These are phyloP conservation scores for Soucietia sequanensis DNA, from an alignment of 805 yeast genomes.

Conservation along the genomic window DNA sequence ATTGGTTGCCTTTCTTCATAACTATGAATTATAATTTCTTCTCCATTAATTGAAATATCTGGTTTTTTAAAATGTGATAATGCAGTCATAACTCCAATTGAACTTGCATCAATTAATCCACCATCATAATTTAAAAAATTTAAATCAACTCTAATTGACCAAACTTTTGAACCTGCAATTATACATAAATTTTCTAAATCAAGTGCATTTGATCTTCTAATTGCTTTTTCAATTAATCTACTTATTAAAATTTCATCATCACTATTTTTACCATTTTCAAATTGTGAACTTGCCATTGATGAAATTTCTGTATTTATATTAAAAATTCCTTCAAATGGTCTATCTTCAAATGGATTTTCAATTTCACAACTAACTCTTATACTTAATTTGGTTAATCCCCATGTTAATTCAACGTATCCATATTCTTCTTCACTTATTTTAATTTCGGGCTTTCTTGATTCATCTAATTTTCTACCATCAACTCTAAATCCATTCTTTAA, in stretches of 20 bases:
- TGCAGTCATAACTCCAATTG: conserved; percentile 87
- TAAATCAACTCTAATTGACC: conserved; percentile 89
- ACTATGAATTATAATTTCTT: conserved; percentile 64
- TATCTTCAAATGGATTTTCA: conserved; percentile 77
- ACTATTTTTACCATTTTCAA: conserved; percentile 70
- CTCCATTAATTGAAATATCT: conserved; percentile 59
- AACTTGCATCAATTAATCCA: conserved; percentile 84
- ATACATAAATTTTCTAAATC: conserved; percentile 91
- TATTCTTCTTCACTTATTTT: conserved; percentile 61
- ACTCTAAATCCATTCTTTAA: conserved; percentile 60
- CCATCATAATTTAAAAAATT: conserved; percentile 91
- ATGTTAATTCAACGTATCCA: conserved; percentile 75
- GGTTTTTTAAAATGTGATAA: conserved; percentile 81
- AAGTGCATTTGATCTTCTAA: conserved; percentile 84
- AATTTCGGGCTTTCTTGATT: conserved; percentile 66
- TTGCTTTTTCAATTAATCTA: conserved; percentile 86
- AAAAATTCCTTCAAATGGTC: conserved; percentile 93
- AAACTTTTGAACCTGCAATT: conserved; percentile 85
- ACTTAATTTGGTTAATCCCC: conserved; percentile 72
- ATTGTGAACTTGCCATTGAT: conserved; percentile 85
- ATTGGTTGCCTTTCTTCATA: conserved; percentile 83
- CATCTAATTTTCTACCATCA: conserved; percentile 66
- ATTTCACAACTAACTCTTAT: conserved; percentile 76
- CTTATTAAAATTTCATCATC: conserved; percentile 80
- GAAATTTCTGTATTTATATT: conserved; percentile 80